Evolutionary conservation across 805 yeast species (phyloP).

Genomic region (Candida silvicultrix): DNA sequence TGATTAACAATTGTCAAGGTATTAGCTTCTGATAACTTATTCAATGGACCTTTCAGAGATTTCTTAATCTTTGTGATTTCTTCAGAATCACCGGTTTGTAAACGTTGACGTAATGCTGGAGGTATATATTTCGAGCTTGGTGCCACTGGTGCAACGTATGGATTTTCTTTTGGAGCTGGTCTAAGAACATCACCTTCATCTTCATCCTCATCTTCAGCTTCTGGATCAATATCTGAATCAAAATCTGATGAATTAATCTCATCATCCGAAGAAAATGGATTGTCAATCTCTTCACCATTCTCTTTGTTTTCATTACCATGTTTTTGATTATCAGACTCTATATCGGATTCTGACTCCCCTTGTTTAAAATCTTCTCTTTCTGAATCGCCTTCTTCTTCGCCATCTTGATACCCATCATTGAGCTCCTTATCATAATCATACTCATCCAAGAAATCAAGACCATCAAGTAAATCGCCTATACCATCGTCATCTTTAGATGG

Average conservation of each 20-base stretch:
- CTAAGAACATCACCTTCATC: constrained; percentile 22
- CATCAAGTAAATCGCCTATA: constrained; percentile 78
- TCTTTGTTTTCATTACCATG: constrained; percentile 21
- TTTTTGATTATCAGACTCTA: constrained; percentile 24
- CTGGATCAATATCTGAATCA: constrained; percentile 33
- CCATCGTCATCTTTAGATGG: constrained; percentile 60
- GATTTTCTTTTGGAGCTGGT: constrained; percentile 53
- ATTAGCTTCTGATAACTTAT: constrained; percentile 86
- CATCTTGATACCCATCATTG: constrained; percentile 20
- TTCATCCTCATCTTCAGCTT: constrained; percentile 24
- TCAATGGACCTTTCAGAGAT: constrained; percentile 75
- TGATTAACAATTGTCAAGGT: constrained; percentile 64
- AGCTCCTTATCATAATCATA: constrained; percentile 26
- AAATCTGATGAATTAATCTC: constrained; percentile 36
- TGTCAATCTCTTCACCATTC: constrained; percentile 20
- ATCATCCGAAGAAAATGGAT: constrained; percentile 34
- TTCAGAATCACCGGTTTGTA: constrained; percentile 36
- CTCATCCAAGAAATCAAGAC: constrained; percentile 37
- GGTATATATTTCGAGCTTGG: constrained; percentile 59
- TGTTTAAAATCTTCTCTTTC: constrained; percentile 18
- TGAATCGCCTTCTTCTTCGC: constrained; percentile 21
- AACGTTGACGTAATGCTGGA: constrained; percentile 68
- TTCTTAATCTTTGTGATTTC: constrained; percentile 46
- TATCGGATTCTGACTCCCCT: constrained; percentile 25
- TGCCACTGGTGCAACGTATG: constrained; percentile 59